A percentile compares a stretch with the other conserved stretches of the same genome.
Evolutionary conservation across 805 yeast species (phyloP).

Genomic region (Pichia scutulata): DNA sequence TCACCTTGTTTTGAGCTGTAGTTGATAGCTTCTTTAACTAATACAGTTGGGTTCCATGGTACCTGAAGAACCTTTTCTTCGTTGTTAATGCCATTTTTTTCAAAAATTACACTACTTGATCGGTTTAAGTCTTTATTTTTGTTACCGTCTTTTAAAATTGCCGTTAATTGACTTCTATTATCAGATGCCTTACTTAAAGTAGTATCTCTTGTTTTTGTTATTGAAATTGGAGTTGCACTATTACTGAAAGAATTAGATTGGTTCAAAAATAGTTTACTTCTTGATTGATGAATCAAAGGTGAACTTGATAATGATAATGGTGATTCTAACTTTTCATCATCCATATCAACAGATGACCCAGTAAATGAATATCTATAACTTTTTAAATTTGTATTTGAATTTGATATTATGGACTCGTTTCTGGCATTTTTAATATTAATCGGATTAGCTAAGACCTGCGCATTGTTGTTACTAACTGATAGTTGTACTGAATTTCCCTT

Average conservation of each 20-base stretch:
- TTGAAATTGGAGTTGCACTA: not conserved
- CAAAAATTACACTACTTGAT: not conserved
- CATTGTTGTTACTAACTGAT: not conserved
- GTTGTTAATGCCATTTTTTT: slow-evolving; percentile 4
- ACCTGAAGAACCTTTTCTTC: slow-evolving; percentile 13
- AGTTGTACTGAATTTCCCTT: not conserved
- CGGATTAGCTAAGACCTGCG: slow-evolving; percentile 2
- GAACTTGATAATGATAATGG: slow-evolving; percentile 16
- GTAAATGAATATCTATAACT: slow-evolving; percentile 25
- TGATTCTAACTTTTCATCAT: slow-evolving; percentile 27
- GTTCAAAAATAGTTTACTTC: slow-evolving; percentile 10
- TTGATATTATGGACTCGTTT: not conserved
- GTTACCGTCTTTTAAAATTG: slow-evolving; percentile 17
- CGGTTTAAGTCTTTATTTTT: not conserved
- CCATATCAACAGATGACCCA: slow-evolving; percentile 29
- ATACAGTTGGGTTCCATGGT: slow-evolving; percentile 52
- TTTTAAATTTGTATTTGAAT: not conserved
- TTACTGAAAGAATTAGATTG: not conserved
- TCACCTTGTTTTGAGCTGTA: slow-evolving; percentile 60
- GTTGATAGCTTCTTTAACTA: slow-evolving; percentile 45
- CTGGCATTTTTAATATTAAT: slow-evolving; percentile 14
- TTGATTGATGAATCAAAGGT: slow-evolving; percentile 8
- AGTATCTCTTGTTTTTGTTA: slow-evolving; percentile 9
- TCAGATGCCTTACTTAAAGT: slow-evolving; percentile 18
- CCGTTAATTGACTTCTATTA: slow-evolving; percentile 24